Percentiles rank a stretch among this genome's conserved stretches.
These are phyloP conservation scores for Torulaspora delbrueckii DNA, from an alignment of 805 yeast genomes.

Conservation along the genomic window DNA sequence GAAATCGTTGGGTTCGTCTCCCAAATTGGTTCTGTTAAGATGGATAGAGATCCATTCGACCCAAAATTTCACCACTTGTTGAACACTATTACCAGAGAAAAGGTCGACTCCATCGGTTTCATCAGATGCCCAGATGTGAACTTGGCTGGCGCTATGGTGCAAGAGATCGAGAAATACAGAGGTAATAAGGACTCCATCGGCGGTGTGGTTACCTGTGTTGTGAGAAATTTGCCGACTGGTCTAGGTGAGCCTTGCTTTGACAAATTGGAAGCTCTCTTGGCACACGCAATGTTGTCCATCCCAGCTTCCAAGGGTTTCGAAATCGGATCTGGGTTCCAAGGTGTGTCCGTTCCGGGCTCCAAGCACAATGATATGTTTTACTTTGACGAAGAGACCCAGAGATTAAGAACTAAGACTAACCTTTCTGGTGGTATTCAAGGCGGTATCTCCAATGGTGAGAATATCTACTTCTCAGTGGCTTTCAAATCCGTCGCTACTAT, in stretches of 20 bases:
- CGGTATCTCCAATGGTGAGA: constrained; percentile 95
- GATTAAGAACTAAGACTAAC: constrained; percentile 81
- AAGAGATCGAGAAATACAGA: constrained; percentile 79
- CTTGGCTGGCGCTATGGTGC: constrained; percentile 73
- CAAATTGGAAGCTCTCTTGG: constrained; percentile 89
- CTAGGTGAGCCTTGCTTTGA: constrained; percentile 97
- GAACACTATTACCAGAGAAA: constrained; percentile 76
- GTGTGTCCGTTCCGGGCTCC: constrained; percentile 87
- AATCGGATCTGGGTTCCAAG: constrained; percentile 92
- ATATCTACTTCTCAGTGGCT: constrained; percentile 89
- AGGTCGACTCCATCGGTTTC: constrained; percentile 83
- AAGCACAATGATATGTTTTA: constrained; percentile 86
- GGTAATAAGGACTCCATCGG: constrained; percentile 91
- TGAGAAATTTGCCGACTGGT: constrained; percentile 91
- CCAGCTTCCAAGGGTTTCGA: constrained; percentile 99
- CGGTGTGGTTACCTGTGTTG: constrained; percentile 95
- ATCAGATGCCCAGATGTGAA: constrained; percentile 86
- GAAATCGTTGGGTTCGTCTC: constrained; percentile 96
- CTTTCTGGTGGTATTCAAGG: constrained; percentile 98
- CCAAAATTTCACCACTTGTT: constrained; percentile 62
- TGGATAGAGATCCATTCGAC: constrained; percentile 67
- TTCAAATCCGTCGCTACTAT: constrained; percentile 98
- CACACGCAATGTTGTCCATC: constrained; percentile 96
- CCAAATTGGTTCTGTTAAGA: constrained; percentile 77
- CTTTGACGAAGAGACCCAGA: constrained; percentile 52